These are phyloP conservation scores for Albifimbria verrucaria DNA, from an alignment of 2,329 filamentous ascomycete species.

Conservation along the genomic window DNA sequence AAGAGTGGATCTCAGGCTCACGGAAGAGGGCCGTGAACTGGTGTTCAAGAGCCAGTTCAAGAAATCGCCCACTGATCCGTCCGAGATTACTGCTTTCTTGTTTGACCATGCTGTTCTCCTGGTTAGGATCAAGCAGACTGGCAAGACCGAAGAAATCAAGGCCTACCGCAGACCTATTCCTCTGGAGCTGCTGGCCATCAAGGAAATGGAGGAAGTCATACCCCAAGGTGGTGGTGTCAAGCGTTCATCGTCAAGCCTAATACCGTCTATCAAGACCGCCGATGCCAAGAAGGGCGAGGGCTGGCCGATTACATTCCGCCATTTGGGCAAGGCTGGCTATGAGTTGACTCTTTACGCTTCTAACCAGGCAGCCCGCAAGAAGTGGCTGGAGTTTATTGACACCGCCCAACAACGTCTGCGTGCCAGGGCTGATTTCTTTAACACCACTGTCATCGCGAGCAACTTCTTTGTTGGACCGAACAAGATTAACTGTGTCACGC, in stretches of 20 bases:
- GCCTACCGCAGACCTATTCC: conserved; percentile 94
- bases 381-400: conserved; percentile 96
- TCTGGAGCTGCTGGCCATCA: conserved; percentile 85
- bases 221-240: conserved; percentile 77
- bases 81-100: conserved; percentile 90
- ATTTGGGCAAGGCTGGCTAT: conserved; percentile 93
- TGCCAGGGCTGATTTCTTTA: conserved; percentile 89
- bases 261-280: conserved; percentile 48
- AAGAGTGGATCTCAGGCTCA: conserved; percentile 89
- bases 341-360: conserved; percentile 86
- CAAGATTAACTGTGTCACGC: conserved; percentile 90
- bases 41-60: conserved; percentile 94
- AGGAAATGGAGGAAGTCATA: conserved; percentile 95
- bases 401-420: conserved; percentile 83
- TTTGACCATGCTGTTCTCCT: conserved; percentile 95
- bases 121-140: conserved; percentile 85
- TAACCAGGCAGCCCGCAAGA: conserved; percentile 82
- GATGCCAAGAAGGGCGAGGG: conserved; percentile 67
- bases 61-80: conserved; percentile 82
- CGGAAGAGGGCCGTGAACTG: conserved; percentile 87
- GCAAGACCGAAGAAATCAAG: conserved; percentile 91
- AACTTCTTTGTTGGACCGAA: conserved; percentile 65
- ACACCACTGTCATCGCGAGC: conserved; percentile 59
- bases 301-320: conserved; percentile 93
- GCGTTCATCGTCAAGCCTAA: conserved; percentile 81